Evolutionary conservation across 352 stramenopile genomes (phyloP), one percentile per base, ranked within the genome.

Genomic region (Pelagophyceae sp.): DNA sequence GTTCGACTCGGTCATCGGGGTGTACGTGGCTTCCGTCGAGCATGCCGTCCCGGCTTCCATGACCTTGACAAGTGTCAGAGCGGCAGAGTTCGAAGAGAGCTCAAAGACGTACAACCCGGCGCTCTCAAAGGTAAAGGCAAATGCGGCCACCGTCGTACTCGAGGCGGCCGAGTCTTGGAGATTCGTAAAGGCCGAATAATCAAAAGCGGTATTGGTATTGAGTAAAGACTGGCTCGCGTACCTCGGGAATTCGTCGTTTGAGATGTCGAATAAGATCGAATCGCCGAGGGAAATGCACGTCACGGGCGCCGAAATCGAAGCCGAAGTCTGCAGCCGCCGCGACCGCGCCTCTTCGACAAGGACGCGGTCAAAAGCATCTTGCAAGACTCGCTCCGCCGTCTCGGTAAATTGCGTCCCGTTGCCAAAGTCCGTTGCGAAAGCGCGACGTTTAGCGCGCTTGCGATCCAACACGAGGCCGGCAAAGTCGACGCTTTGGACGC

Each of bases 191-290:
- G 83, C 83, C 25, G 88, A 88, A 63, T 93, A 96, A 81, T 96
- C 93, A 67, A 97, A 97, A 71, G 83, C 88, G 5, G 86, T 82
- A 70, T 97, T 96, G 1, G 91, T 95, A 79, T 97, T 97, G 38
- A 97, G 88, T 81, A 97, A 91, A 31, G 91, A 97, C 79, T 97
- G 91, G 79, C 96, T 96, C 33, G 94, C 78, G 79, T 97, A 97
- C 71, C 96, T 86, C 1, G 93, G 93, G 75, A 95, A 97, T 27
- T 85, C 89, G 25, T 80, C 82, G 0, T 86, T 85, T 0, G 88
- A 90, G 25, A 97, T 83, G 78, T 96, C 90, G 77, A 96, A 97
- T 0, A 96, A 72, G 25, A 97, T 79, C 0, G 90, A 90, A 33
- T 90, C 83, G n/a, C 91, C 90, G 0, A 87, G 63, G 2, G 80